These are phyloP conservation scores for Zoysia matrella DNA, from an alignment of 202 grass and related monocot genomes.

Conservation along the genomic window DNA sequence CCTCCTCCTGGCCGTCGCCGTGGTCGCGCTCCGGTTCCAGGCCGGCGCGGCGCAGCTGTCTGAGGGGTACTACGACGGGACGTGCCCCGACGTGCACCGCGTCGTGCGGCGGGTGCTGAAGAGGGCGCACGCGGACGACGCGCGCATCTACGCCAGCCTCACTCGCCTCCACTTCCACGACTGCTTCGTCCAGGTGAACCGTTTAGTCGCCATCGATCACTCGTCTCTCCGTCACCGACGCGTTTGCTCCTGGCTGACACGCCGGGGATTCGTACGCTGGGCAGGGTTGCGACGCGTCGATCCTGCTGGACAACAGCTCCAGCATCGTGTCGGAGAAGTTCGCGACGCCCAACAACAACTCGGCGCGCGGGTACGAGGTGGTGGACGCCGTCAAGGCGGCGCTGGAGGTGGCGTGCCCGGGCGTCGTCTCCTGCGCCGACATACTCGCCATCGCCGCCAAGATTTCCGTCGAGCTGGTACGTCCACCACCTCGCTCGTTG, in stretches of 20 bases:
- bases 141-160: conserved; percentile 72
- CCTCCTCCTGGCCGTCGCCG: conserved; percentile 15
- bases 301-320: conserved; percentile 72
- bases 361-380: conserved; percentile 59
- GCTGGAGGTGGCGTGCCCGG: conserved; percentile 65
- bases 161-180: conserved; percentile 73
- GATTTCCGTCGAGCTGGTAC: conserved; percentile 61
- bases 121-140: conserved; percentile 51
- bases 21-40: conserved; percentile 2
- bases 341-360: conserved; percentile 67
- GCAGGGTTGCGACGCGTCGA: conserved; percentile 76
- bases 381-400: conserved; percentile 66
- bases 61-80: conserved; percentile 46
- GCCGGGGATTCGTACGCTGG: neutral
- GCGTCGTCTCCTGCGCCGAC: conserved; percentile 86
- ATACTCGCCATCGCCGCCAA: conserved; percentile 70
- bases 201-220: too few relatives aligned
- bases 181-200: conserved; percentile 62
- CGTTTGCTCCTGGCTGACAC: too few relatives aligned
- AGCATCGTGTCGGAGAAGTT: conserved; percentile 74
- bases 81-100: conserved; percentile 58
- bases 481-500: neutral
- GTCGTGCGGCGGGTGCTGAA: conserved; percentile 50
- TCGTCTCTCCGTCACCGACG: too few relatives aligned
- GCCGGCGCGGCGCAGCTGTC: conserved; percentile 41